Evolutionary conservation across 208 protist species (phyloP).

Genomic region (Acanthamoeba royreba): DNA sequence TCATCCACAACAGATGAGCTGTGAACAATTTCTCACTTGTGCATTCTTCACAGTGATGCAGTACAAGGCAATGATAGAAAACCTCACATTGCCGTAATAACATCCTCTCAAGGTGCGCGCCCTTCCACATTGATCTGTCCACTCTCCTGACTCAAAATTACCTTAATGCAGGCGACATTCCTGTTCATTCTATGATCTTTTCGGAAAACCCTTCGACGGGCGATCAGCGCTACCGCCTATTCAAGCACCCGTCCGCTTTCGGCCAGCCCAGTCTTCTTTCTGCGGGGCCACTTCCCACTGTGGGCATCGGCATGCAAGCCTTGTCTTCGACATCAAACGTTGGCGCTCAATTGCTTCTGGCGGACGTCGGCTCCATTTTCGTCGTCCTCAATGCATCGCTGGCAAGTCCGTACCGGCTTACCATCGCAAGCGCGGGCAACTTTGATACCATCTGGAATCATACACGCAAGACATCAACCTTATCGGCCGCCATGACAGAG

Average conservation of each 20-base stretch:
- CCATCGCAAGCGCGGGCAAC: too few species aligned
- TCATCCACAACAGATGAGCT: not conserved
- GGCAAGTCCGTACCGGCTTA: too few species aligned
- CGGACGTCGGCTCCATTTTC: not conserved
- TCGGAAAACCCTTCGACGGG: too few species aligned
- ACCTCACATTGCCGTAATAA: not conserved
- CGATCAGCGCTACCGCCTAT: not conserved
- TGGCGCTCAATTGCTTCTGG: too few species aligned
- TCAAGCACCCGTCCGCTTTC: not conserved
- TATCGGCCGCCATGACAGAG: too few species aligned
- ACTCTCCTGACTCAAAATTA: not conserved
- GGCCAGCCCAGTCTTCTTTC: not conserved
- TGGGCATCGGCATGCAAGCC: not conserved
- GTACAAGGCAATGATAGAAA: too few species aligned
- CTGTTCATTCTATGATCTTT: too few species aligned
- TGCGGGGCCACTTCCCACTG: not conserved
- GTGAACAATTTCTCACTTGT: not conserved
- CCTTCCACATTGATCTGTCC: not conserved
- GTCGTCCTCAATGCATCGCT: not conserved
- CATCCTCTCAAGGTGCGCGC: too few species aligned
- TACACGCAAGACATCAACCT: too few species aligned
- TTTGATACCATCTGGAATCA: too few species aligned
- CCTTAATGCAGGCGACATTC: not conserved
- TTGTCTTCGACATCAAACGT: too few species aligned
- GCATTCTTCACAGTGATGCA: too few species aligned